phyloP scores from a whole-genome alignment of 257 asterid genomes.

The Handroanthus guayacan region DNA sequence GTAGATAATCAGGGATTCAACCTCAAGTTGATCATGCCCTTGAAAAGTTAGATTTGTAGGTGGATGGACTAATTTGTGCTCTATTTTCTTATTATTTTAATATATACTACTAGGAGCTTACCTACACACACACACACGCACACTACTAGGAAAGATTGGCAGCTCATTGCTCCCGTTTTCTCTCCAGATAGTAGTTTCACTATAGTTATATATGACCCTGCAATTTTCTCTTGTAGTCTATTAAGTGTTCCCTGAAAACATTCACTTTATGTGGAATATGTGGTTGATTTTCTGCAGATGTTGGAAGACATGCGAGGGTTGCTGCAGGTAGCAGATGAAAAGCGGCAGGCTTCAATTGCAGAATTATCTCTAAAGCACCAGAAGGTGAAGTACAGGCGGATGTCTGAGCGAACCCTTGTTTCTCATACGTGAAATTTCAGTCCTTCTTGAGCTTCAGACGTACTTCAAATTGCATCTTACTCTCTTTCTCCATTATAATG shows the following conservation, averaged over 20 bases:
- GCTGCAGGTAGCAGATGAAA: conserved; percentile 87
- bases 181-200: conserved; percentile 2
- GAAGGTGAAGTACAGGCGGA: conserved; percentile 58
- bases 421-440: conserved; percentile 30
- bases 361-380: conserved; percentile 87
- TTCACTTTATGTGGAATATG: conserved; percentile 11
- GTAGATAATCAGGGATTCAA: conserved; percentile 14
- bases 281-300: conserved; percentile 61
- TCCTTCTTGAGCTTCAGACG: conserved; percentile 29
- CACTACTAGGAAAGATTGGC: neutral
- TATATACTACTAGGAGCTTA: neutral
- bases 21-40: neutral
- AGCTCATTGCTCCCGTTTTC: conserved; percentile 5
- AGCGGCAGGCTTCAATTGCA: conserved; percentile 68
- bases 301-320: conserved; percentile 69
- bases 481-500: conserved; percentile 20
- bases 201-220: conserved; percentile 1
- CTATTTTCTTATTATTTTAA: neutral
- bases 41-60: neutral
- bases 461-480: conserved; percentile 19
- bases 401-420: conserved; percentile 30
- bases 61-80: conserved; percentile 10
- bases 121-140: too few species aligned
- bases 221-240: conserved; percentile 26
- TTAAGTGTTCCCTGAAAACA: conserved; percentile 12